These are phyloP conservation scores for Arthrinium phaeospermum DNA, from an alignment of 2,329 filamentous ascomycete species.

Conservation along the genomic window DNA sequence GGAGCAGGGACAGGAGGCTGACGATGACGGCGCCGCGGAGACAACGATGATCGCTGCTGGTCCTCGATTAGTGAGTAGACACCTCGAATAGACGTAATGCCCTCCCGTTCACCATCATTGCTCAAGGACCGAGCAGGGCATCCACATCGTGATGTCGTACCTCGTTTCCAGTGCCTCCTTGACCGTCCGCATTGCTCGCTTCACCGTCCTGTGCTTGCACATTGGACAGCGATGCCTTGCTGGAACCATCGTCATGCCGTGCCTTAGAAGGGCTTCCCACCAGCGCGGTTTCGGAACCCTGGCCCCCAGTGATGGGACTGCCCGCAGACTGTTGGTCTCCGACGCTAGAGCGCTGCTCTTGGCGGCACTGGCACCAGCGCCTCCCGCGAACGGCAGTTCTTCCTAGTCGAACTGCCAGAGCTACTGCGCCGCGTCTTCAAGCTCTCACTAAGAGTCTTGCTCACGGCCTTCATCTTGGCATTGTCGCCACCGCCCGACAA, in stretches of 20 bases:
- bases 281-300: background rate
- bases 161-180: slow-evolving; percentile 42
- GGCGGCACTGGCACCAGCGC: slow-evolving; percentile 41
- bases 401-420: slow-evolving; percentile 72
- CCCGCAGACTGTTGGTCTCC: slow-evolving; percentile 64
- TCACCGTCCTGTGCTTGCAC: background rate
- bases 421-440: slow-evolving; percentile 91
- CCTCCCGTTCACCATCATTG: background rate
- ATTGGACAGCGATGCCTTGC: background rate
- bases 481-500: slow-evolving; percentile 45
- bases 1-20: background rate
- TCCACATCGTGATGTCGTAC: slow-evolving; percentile 58
- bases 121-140: slow-evolving; percentile 55
- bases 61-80: slow-evolving; percentile 21
- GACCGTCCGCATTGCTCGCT: background rate
- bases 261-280: slow-evolving; percentile 24
- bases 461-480: slow-evolving; percentile 72
- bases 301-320: slow-evolving; percentile 44
- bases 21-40: slow-evolving; percentile 11
- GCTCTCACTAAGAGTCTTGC: slow-evolving; percentile 82
- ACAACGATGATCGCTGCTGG: slow-evolving; percentile 20
- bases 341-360: slow-evolving; percentile 61
- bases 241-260: slow-evolving; percentile 31
- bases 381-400: slow-evolving; percentile 65
- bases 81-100: background rate